phyloP scores from a whole-genome alignment of 2,329 filamentous ascomycete species.

The Colletotrichum theobromicola region DNA sequence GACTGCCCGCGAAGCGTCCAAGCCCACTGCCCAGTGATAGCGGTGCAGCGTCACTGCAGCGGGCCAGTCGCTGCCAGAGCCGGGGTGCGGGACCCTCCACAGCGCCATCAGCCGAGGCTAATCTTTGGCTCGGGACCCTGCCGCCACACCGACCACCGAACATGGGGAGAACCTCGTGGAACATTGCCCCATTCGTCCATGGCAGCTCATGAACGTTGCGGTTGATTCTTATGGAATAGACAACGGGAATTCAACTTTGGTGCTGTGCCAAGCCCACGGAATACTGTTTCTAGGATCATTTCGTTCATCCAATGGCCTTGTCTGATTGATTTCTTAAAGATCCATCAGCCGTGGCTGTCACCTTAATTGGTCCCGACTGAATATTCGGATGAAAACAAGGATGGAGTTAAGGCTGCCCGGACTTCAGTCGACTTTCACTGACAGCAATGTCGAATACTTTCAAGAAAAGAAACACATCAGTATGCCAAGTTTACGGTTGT shows the following conservation, averaged over 20 bases:
- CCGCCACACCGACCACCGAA: background rate
- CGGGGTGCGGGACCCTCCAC: slow-evolving; percentile 11
- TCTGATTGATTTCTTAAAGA: background rate
- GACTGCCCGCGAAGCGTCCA: background rate
- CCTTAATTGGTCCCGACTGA: background rate
- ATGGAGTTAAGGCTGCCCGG: background rate
- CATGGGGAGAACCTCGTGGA: slow-evolving; percentile 7
- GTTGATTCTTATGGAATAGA: rapidly evolving
- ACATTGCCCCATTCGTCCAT: background rate
- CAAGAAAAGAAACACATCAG: too few species aligned
- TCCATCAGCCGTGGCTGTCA: background rate
- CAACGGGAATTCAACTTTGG: too few species aligned
- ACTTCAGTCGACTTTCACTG: background rate
- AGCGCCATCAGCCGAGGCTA: slow-evolving; percentile 18
- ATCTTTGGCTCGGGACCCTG: background rate
- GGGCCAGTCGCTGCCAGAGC: background rate
- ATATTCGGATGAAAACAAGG: background rate
- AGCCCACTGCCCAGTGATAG: background rate
- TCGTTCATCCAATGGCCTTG: background rate
- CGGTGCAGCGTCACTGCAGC: background rate
- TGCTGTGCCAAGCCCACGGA: rapidly evolving
- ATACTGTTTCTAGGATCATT: rapidly evolving
- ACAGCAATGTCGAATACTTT: background rate
- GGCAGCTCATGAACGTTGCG: background rate
- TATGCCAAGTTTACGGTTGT: too few species aligned